phyloP scores from a whole-genome alignment of 768 basidiomycete species.

The Lactarius tabidus region DNA sequence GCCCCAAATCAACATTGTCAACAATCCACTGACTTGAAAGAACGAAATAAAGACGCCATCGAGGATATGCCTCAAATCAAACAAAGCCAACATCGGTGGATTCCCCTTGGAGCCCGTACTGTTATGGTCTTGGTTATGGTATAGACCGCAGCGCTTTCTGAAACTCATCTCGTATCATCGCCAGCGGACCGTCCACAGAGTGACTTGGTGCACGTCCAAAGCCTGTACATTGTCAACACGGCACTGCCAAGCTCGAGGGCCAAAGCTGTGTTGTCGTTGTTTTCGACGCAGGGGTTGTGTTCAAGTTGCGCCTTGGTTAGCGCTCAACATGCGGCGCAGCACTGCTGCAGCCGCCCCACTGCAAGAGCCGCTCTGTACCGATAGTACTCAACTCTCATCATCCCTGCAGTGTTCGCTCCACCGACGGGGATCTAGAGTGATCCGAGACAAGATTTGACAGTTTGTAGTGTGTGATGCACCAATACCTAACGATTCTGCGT shows the following conservation, averaged over 20 bases:
- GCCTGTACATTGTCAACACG: background rate
- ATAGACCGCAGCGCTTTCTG: conserved; percentile 4
- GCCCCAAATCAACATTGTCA: too few species aligned
- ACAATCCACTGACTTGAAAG: too few species aligned
- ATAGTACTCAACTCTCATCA: background rate
- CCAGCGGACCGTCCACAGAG: background rate
- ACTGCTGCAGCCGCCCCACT: too few species aligned
- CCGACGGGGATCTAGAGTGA: background rate
- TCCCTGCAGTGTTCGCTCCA: background rate
- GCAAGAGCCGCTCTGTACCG: too few species aligned
- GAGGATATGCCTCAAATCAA: too few species aligned
- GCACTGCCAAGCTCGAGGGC: background rate
- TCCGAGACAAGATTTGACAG: background rate
- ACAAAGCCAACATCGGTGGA: too few species aligned
- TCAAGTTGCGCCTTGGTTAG: background rate
- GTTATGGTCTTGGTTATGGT: too few species aligned
- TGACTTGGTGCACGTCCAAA: background rate
- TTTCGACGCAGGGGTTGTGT: background rate
- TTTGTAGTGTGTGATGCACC: background rate
- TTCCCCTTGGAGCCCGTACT: too few species aligned
- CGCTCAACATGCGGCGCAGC: background rate
- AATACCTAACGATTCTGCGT: background rate
- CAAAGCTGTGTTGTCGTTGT: background rate
- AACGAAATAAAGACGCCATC: too few species aligned
- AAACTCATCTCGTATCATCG: background rate